phyloP scores from a whole-genome alignment of 805 yeast species.

The Zygosaccharomyces bisporus region DNA sequence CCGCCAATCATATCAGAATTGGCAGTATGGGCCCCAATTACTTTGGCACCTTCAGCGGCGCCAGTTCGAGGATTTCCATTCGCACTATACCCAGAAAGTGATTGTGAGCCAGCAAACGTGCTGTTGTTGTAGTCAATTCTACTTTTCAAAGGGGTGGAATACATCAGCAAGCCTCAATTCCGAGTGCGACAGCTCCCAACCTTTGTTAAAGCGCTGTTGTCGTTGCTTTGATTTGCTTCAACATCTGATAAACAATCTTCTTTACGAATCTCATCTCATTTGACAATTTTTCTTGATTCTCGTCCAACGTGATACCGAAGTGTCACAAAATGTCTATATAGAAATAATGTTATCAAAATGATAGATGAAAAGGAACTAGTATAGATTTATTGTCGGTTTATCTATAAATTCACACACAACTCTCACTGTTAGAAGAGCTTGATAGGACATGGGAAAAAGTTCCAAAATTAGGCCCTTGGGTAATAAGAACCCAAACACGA shows the following conservation, averaged over 20 bases:
- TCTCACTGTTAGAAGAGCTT: no score
- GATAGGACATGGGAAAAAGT: background rate
- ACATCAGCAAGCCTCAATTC: constrained; percentile 22
- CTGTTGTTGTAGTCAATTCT: constrained; percentile 29
- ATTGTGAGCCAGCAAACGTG: constrained; percentile 19
- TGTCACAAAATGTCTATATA: constrained; percentile 7
- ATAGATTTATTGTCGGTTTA: no score
- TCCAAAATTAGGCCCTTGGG: background rate
- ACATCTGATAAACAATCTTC: background rate
- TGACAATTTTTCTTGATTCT: constrained; percentile 3
- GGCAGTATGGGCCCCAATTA: background rate
- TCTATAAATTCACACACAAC: no score
- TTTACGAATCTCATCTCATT: constrained; percentile 4
- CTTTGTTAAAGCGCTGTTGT: background rate
- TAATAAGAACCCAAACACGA: background rate
- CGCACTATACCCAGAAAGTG: constrained; percentile 12
- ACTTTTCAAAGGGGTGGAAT: constrained; percentile 35
- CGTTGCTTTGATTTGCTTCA: background rate
- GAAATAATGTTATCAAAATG: background rate
- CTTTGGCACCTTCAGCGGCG: background rate
- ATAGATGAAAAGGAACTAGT: background rate
- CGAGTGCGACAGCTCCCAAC: constrained; percentile 1
- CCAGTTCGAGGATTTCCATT: background rate
- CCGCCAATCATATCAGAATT: background rate
- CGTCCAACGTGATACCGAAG: background rate